Evolutionary conservation across 1,284 basidiomycete species (phyloP).

Genomic region (Cutaneotrichosporon sp.): DNA sequence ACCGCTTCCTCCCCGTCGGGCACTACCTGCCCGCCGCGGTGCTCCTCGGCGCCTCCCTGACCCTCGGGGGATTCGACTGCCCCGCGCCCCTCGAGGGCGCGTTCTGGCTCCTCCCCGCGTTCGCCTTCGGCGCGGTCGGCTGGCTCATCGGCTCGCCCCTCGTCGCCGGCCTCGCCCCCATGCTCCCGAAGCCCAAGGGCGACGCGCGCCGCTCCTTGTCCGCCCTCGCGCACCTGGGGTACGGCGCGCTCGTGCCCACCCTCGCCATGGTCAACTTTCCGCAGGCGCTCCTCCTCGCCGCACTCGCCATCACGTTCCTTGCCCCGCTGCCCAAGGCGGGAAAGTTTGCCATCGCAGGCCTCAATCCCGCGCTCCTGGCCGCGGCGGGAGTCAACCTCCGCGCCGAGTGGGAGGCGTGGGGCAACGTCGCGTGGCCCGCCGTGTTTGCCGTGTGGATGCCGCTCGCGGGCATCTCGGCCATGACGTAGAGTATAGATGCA

Average conservation of each 20-base stretch:
- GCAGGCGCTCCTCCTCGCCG: constrained; percentile 69
- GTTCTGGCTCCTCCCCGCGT: constrained; percentile 27
- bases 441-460: constrained; percentile 43
- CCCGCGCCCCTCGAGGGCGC: constrained; percentile 67
- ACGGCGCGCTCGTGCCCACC: constrained; percentile 79
- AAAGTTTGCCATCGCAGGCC: constrained; percentile 7
- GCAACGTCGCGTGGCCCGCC: constrained; percentile 47
- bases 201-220: constrained; percentile 34
- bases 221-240: constrained; percentile 57
- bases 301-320: constrained; percentile 58
- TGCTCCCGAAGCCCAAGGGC: constrained; percentile 61
- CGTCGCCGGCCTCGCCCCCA: constrained; percentile 26
- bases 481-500: too few species aligned
- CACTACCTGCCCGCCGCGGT: constrained; percentile 83
- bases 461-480: constrained; percentile 32
- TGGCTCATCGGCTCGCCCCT: constrained; percentile 28
- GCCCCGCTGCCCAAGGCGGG: constrained; percentile 13
- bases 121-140: constrained; percentile 21
- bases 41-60: constrained; percentile 75
- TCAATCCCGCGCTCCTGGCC: constrained; percentile 8
- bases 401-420: constrained; percentile 44
- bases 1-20: constrained; percentile 84
- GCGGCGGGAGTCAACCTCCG: constrained; percentile 22
- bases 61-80: constrained; percentile 74
- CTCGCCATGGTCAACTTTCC: constrained; percentile 87